Base-by-base conservation (phyloP, 371 early-diverging fungal genomes). In the Amoeboaphelidium protococcarum region DNA sequence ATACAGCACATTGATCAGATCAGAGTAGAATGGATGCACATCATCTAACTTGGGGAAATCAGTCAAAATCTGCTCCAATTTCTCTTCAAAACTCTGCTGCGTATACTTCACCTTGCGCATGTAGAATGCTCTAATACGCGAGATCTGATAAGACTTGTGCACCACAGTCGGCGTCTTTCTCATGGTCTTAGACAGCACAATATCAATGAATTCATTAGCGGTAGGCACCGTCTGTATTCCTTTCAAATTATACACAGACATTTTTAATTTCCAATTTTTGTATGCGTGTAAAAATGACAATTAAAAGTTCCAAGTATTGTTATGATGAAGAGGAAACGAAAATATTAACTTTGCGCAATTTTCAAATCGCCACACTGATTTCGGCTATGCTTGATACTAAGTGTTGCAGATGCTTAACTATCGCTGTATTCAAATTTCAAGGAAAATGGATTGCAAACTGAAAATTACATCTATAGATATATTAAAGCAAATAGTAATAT, bases 51-150 rank as follows among this genome's bases (percentile, higher is more conserved):
- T 86, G 44, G 99, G 99, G 62, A 99, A 99, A 59, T 95, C 90
- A 4, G 72, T 75, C 26, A 96, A 62, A 56, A 99, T 97, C 47
- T 69, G 69, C 51, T 78, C 74, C 50, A 99, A 73, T 63, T 91
- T 87, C 55, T 87, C 89, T 54, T 88, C 86, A 63, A 99, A 98
- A 54, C 76, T 78, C 47, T 90, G 52, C 64, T 95, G 95, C 10
- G 95, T 86, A 66, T 87, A 97, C 74, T 97, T 98, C 63, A 99
- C 92, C 65, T 99, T 99, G 58, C 94, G 80, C 87, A 94, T 95
- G 63, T 99, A 99, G 61, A 99, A 99, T 61, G 81, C 78, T 52
- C 99, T 70, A 58, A 99, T 99, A 63, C 97, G 77, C 23, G 81
- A 71, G 62, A 98, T 92, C 53, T 82, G 76, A 70, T 86, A 91